phyloP scores from a whole-genome alignment of 345 rosid species.

The Erysimum cheiranthoides region DNA sequence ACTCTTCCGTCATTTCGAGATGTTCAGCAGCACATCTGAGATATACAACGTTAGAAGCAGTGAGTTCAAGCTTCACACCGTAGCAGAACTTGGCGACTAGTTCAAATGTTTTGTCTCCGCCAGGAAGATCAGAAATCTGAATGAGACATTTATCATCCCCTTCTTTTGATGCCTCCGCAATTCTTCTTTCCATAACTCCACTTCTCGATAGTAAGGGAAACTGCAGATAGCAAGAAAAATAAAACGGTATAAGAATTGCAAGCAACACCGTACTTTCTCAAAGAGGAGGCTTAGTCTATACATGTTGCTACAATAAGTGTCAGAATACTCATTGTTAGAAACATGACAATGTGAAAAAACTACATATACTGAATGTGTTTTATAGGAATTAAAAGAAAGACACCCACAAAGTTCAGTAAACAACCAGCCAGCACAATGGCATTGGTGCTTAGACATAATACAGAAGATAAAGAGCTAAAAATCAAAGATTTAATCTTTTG shows the following conservation, averaged over 20 bases:
- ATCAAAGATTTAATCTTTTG: neutral
- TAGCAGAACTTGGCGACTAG: conserved; percentile 96
- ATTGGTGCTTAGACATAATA: neutral
- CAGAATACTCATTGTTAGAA: neutral
- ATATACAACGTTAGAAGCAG: conserved; percentile 83
- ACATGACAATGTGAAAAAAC: neutral
- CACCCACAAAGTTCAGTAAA: neutral
- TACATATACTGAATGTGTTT: neutral
- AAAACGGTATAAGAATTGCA: conserved; percentile 26
- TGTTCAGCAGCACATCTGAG: conserved; percentile 87
- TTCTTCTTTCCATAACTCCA: conserved; percentile 85
- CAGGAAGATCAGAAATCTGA: conserved; percentile 70
- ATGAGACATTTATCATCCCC: conserved; percentile 73
- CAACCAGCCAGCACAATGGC: neutral
- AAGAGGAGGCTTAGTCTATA: neutral
- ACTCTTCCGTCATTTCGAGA: conserved; percentile 93
- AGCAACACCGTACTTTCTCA: conserved; percentile 17
- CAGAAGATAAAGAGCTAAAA: conserved; percentile 1
- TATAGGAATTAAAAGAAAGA: neutral
- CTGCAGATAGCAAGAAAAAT: conserved; percentile 51
- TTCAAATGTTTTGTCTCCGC: conserved; percentile 92
- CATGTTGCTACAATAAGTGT: neutral
- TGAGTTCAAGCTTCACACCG: conserved; percentile 96
- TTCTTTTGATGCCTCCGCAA: conserved; percentile 79
- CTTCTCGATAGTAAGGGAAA: conserved; percentile 96